Percentiles rank a stretch among this genome's conserved stretches.
phyloP scores from a whole-genome alignment of 345 rosid species.

The Raphanus raphanistrum region DNA sequence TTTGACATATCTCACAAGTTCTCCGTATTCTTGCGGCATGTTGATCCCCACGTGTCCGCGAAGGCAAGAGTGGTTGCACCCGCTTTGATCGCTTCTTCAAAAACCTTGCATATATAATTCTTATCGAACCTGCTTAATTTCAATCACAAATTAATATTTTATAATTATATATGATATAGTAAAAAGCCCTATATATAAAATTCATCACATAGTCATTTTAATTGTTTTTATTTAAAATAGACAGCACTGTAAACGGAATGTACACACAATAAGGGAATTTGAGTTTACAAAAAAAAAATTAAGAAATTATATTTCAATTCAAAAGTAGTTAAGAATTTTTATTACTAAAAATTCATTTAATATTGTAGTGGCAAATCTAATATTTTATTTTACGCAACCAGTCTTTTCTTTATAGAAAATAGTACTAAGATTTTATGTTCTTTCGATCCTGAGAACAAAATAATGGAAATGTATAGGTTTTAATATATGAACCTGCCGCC shows the following conservation, averaged over 20 bases:
- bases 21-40: slow-evolving; percentile 65
- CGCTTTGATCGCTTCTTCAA: slow-evolving; percentile 80
- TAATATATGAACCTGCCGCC: slow-evolving; percentile 63
- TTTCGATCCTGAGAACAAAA: neutral
- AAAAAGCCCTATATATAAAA: neutral
- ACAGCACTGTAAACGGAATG: too few species aligned
- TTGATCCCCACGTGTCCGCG: slow-evolving; percentile 86
- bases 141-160: neutral
- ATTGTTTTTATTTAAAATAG: too few species aligned
- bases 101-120: slow-evolving; percentile 57
- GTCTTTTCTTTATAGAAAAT: neutral
- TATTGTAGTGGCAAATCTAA: neutral
- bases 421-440: neutral
- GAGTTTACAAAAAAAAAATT: too few species aligned
- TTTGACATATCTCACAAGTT: slow-evolving; percentile 70
- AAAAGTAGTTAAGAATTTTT: too few species aligned
- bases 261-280: too few species aligned
- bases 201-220: neutral
- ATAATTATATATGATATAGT: neutral
- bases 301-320: neutral
- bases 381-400: neutral
- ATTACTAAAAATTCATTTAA: neutral
- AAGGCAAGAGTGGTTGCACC: slow-evolving; percentile 78
- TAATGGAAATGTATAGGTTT: neutral
- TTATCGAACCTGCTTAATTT: slow-evolving; percentile 16